Conservation (phyloP, 163 green algal species). For the Prototheca cutis region DNA sequence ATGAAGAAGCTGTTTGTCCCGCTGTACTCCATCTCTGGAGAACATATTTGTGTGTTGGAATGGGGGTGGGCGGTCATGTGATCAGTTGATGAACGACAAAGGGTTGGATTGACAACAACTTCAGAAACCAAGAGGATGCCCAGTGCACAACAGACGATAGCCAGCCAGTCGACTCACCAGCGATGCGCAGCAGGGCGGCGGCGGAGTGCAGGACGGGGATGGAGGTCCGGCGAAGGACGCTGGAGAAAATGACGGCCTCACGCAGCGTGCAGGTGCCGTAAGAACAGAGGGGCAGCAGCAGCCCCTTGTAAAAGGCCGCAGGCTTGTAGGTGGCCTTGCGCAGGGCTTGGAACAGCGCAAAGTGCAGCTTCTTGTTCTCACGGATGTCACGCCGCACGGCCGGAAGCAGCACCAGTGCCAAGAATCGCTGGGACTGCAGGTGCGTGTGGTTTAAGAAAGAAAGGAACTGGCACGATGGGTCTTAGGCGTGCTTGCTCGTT, state of each 20-base stretch:
- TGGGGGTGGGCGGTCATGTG: too few relatives aligned
- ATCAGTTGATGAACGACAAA: too few relatives aligned
- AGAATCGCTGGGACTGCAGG: conserved; percentile 70
- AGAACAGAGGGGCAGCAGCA: conserved; percentile 85
- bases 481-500: too few relatives aligned
- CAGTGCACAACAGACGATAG: neutral
- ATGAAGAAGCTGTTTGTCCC: conserved; percentile 98
- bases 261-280: conserved; percentile 78
- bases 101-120: too few relatives aligned
- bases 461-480: too few relatives aligned
- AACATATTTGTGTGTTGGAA: too few relatives aligned
- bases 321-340: conserved; percentile 96
- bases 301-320: conserved; percentile 93
- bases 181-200: conserved; percentile 82
- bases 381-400: conserved; percentile 37
- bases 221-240: conserved; percentile 33
- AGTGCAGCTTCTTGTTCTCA: conserved; percentile 80
- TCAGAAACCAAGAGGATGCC: neutral
- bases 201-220: conserved; percentile 87
- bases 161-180: neutral
- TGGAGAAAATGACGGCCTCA: conserved; percentile 83
- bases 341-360: conserved; percentile 89
- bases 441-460: too few relatives aligned
- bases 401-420: conserved; percentile 44
- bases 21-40: conserved; percentile 65